These are phyloP conservation scores for Plasmodium knowlesi DNA, from an alignment of 169 alveolate species.

Conservation along the genomic window DNA sequence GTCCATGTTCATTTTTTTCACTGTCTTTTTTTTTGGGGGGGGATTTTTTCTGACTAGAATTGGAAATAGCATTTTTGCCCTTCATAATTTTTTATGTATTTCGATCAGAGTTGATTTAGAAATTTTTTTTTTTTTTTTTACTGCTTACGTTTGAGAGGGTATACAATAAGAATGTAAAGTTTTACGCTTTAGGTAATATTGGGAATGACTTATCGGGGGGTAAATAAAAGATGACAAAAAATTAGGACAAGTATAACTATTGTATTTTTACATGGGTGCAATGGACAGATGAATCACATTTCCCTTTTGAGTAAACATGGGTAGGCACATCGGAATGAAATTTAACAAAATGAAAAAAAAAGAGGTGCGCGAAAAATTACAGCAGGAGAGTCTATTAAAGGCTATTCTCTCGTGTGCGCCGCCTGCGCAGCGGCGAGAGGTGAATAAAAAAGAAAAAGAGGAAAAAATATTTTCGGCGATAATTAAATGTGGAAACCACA, in stretches of 20 bases:
- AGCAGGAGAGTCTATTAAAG: background rate
- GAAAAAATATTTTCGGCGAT: background rate
- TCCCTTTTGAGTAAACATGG: background rate
- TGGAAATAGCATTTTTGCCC: background rate
- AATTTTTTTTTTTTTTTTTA: background rate
- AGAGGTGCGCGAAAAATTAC: background rate
- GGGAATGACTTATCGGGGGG: background rate
- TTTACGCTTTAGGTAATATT: background rate
- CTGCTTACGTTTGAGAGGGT: background rate
- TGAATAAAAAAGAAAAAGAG: background rate
- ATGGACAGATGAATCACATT: background rate
- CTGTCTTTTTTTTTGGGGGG: constrained; percentile 32
- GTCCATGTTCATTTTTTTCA: constrained; percentile 22
- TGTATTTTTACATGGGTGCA: background rate
- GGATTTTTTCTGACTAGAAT: constrained; percentile 28
- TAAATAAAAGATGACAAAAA: background rate
- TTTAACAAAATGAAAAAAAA: background rate
- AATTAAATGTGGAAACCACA: background rate
- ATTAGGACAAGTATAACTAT: background rate
- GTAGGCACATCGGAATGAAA: background rate
- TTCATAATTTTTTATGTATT: constrained; percentile 23
- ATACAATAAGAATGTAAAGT: background rate
- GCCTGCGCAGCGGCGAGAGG: background rate
- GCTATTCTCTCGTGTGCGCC: constrained; percentile 1
- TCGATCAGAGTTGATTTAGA: background rate